Conservation (phyloP, 495 filamentous ascomycete species). For the Haplographium delicatum region DNA sequence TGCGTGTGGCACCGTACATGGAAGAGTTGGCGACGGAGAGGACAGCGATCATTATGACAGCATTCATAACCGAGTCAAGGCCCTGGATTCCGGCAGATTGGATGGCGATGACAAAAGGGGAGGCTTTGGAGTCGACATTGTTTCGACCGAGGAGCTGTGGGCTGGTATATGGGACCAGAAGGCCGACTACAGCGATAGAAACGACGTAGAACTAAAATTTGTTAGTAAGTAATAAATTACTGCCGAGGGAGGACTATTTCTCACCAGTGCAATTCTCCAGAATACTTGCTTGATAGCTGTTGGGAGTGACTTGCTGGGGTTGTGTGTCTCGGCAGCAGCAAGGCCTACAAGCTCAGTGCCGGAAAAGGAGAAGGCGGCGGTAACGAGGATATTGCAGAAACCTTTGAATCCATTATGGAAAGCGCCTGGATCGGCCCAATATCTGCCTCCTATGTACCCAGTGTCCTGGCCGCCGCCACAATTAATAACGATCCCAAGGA, state of each 20-base stretch:
- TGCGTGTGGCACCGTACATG: slow-evolving; percentile 81
- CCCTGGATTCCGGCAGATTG: slow-evolving; percentile 70
- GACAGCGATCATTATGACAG: slow-evolving; percentile 83
- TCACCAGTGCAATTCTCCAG: slow-evolving; percentile 81
- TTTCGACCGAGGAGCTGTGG: slow-evolving; percentile 47
- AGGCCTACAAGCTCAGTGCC: slow-evolving; percentile 91
- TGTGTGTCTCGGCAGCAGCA: slow-evolving; percentile 81
- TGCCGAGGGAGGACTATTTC: no score
- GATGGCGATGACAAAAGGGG: slow-evolving; percentile 89
- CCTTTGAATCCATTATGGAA: slow-evolving; percentile 93
- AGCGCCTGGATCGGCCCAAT: slow-evolving; percentile 60
- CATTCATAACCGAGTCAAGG: slow-evolving; percentile 82
- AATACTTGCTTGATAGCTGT: slow-evolving; percentile 91
- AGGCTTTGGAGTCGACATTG: slow-evolving; percentile 65
- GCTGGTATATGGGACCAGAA: slow-evolving; percentile 68
- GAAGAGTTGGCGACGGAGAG: slow-evolving; percentile 89
- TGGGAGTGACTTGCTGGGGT: slow-evolving; percentile 80
- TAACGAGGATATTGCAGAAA: slow-evolving; percentile 88
- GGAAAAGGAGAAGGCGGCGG: slow-evolving; percentile 85
- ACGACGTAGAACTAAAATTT: slow-evolving; percentile 88
- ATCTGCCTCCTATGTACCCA: slow-evolving; percentile 42
- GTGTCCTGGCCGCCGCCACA: slow-evolving; percentile 66
- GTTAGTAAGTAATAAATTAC: no score
- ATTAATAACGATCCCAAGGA: slow-evolving; percentile 75
- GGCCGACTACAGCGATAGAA: slow-evolving; percentile 65